Base-by-base conservation (phyloP, 2,329 filamentous ascomycete genomes). In the Cladophialophora yegresii region DNA sequence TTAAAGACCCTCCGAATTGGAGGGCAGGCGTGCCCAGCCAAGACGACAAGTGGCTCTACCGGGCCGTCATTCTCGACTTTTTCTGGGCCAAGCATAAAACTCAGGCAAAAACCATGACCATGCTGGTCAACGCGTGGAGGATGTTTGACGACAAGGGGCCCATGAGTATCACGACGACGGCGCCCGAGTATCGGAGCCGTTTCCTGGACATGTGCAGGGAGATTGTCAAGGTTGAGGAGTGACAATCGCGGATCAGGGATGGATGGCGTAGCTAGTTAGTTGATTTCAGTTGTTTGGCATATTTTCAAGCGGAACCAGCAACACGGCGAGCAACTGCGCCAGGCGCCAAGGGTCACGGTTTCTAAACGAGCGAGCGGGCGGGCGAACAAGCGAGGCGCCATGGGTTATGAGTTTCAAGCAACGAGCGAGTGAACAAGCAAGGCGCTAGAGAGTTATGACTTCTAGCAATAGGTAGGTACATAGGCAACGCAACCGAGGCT, bases 21-120 rank as follows among this genome's bases (percentile, higher is more conserved):
- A 80, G 88, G 10, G 82, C 79, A 0, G 89, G 89, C 0, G 71
- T 91, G 0, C 69, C 76, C 0, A 89, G 87, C 33, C 66, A 64
- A 58, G 67, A 69, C 61, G 84, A 84, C 0, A 85, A 85, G 69
- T 89, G 87, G 80, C 78, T 87, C 12, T 92, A 90, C 71, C 83
- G 89, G 2, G 87, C 84, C 3, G 83, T 87, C 0, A 76, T 92
- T 13, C 78, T 92, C 36, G 89, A 92, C 74, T 92, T 92, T 76
- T 91, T 92, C 78, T 92, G 89, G 89, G 85, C 88, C 0, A 90
- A 89, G 75, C 88, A 91, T 75, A 88, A 87, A 69, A 71, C 87
- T 0, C 87, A 85, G 60, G 85, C 89, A 0, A 84, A 83, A 73
- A 79, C 84, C 0, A 84, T 91, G 83, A 90, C 88, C 0, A 82